Evolutionary conservation across 805 yeast genomes (phyloP).

Genomic region (Candida taoyuanica): DNA sequence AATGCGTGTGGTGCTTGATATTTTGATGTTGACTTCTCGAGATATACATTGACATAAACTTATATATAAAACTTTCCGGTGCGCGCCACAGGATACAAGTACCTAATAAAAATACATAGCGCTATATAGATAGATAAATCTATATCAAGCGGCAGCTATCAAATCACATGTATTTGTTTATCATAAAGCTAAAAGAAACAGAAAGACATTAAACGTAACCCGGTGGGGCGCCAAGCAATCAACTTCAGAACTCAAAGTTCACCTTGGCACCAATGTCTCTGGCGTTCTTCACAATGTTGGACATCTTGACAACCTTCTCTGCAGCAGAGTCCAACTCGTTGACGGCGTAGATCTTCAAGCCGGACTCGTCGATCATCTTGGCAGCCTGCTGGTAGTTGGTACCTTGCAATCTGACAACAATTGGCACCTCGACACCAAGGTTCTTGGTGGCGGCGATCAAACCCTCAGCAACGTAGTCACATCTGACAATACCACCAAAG

Average conservation of each 20-base stretch:
- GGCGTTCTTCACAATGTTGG: constrained; percentile 38
- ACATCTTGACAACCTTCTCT: constrained; percentile 79
- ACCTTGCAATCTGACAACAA: constrained; percentile 98
- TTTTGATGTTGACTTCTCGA: no score
- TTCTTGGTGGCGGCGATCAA: constrained; percentile 91
- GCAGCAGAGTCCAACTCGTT: constrained; percentile 97
- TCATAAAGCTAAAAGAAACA: no score
- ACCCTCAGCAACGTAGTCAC: constrained; percentile 98
- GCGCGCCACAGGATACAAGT: no score
- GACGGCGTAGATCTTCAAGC: constrained; percentile 86
- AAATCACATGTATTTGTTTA: not conserved
- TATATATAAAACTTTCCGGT: no score
- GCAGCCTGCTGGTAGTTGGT: constrained; percentile 90
- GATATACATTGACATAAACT: no score
- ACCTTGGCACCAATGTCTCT: constrained; percentile 46
- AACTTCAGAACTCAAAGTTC: constrained; percentile 37
- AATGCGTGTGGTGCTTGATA: no score
- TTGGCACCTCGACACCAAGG: constrained; percentile 87
- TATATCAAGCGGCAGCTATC: no score
- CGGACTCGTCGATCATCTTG: constrained; percentile 79
- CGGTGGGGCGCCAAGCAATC: no score
- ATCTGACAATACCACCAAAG: constrained; percentile 99
- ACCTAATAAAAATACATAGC: no score
- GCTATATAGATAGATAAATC: no score
- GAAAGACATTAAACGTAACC: no score